Conservation (phyloP, 2,329 filamentous ascomycete genomes). For the Xylaria sp. region DNA sequence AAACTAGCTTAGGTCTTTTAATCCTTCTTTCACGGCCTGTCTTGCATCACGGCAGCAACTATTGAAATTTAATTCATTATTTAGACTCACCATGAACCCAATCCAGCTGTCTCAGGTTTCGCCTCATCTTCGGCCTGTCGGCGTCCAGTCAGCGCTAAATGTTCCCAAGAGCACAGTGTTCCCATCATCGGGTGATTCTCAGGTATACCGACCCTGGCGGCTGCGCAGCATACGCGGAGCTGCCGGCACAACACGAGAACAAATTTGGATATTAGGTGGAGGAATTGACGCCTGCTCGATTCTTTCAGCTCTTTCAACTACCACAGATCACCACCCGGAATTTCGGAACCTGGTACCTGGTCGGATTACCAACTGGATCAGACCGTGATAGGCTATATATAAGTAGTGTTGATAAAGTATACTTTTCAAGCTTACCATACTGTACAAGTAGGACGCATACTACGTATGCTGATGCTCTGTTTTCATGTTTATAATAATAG, state of each 20-base stretch:
- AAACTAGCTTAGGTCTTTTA: neutral
- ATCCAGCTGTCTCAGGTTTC: conserved; percentile 8
- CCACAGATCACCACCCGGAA: neutral
- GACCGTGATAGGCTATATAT: neutral
- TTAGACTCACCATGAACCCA: conserved; percentile 12
- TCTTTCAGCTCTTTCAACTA: neutral
- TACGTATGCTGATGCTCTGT: neutral
- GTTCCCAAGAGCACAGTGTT: conserved; percentile 19
- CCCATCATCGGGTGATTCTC: conserved; percentile 3
- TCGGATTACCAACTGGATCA: neutral
- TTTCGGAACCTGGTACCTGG: conserved; percentile 12
- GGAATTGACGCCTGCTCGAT: conserved; percentile 12
- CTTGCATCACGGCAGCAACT: conserved; percentile 3
- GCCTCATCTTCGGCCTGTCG: conserved; percentile 18
- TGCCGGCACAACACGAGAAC: neutral
- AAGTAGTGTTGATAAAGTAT: neutral
- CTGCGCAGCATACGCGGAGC: conserved; percentile 10
- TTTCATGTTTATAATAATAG: neutral
- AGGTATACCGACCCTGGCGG: conserved; percentile 5
- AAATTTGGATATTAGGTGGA: neutral
- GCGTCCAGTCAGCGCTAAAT: conserved; percentile 18
- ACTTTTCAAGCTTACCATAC: neutral
- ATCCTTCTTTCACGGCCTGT: neutral
- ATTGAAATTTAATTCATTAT: conserved; percentile 15
- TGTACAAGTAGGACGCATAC: neutral